A percentile compares a stretch with the other conserved stretches of the same genome.
Evolutionary conservation across 257 asterid species (phyloP).

Genomic region (Jacaranda copaia): DNA sequence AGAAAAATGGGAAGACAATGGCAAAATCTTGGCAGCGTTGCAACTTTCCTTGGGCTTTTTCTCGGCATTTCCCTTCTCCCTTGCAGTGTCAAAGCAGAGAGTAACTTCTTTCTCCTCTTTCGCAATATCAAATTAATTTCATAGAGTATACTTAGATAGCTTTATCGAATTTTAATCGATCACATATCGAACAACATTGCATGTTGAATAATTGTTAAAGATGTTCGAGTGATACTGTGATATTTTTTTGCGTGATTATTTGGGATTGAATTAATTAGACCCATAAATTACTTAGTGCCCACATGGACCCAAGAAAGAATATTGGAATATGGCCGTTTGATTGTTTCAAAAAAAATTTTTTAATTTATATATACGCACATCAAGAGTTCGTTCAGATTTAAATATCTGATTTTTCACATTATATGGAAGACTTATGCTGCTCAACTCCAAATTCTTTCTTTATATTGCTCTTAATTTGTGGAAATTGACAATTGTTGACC

Average conservation of each 20-base stretch:
- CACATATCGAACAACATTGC: too few species aligned
- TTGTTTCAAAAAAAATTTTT: too few species aligned
- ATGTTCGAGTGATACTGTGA: too few species aligned
- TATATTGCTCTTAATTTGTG: not conserved
- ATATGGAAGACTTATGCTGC: too few species aligned
- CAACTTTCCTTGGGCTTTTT: conserved; percentile 23
- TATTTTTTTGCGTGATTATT: too few species aligned
- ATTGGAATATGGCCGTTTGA: not conserved
- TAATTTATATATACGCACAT: too few species aligned
- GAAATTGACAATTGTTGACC: not conserved
- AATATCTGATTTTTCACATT: too few species aligned
- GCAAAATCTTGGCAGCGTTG: conserved; percentile 5
- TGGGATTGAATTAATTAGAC: not conserved
- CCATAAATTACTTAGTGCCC: too few species aligned
- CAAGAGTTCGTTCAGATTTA: too few species aligned
- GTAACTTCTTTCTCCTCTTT: conserved; percentile 36
- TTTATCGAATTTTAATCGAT: too few species aligned
- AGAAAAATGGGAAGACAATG: conserved; percentile 37
- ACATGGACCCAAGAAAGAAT: not conserved
- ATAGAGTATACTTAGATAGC: too few species aligned
- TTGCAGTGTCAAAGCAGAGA: conserved; percentile 47
- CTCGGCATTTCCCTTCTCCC: conserved; percentile 34
- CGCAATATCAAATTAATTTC: not conserved
- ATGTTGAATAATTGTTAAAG: too few species aligned
- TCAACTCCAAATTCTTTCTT: not conserved